Conservation (phyloP, 192 early-diverging fungal species). For the Jimgerdemannia lactiflua region DNA sequence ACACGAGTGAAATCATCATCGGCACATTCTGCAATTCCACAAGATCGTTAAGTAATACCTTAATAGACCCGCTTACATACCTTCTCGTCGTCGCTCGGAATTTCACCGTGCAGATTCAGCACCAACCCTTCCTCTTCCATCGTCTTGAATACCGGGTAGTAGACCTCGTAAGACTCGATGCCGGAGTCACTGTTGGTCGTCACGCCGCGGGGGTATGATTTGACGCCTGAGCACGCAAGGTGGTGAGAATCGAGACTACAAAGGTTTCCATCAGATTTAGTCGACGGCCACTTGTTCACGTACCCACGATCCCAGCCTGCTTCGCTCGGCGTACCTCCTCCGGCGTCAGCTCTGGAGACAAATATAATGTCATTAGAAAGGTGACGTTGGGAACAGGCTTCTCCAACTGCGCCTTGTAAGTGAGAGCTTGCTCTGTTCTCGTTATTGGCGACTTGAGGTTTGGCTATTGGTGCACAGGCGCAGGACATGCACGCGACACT, state of each 20-base stretch:
- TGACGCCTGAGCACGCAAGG: conserved; percentile 58
- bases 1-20: too few species aligned
- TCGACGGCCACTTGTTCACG: not conserved
- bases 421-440: conserved; percentile 81
- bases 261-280: not conserved
- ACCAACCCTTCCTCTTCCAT: conserved; percentile 96
- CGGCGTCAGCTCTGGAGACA: conserved; percentile 82
- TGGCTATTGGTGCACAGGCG: conserved; percentile 53
- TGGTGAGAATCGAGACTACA: too few species aligned
- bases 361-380: conserved; percentile 93
- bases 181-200: conserved; percentile 97
- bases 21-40: too few species aligned
- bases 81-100: conserved; percentile 81
- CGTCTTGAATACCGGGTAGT: conserved; percentile 91
- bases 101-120: conserved; percentile 94
- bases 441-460: conserved; percentile 92
- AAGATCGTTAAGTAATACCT: too few species aligned
- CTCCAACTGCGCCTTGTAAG: conserved; percentile 79
- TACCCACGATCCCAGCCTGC: conserved; percentile 76
- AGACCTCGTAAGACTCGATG: conserved; percentile 85
- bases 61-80: not conserved
- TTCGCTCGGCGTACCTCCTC: conserved; percentile 87
- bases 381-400: conserved; percentile 80
- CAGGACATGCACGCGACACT: too few species aligned
- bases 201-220: conserved; percentile 93